Conservation (phyloP, 768 basidiomycete species). For the Suillus luteus region DNA sequence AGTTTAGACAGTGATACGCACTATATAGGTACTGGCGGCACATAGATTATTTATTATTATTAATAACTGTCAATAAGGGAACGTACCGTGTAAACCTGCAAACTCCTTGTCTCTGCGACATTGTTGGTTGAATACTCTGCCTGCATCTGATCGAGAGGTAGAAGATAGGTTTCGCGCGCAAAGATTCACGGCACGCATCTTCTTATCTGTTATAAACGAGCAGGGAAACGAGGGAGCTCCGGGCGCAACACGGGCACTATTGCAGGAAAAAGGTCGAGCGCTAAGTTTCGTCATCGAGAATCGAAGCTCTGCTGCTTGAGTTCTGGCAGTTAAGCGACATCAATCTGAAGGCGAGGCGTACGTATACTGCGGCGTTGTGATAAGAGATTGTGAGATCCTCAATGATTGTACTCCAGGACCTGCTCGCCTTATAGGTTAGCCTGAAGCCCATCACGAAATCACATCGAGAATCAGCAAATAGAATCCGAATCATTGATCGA, state of each 20-base stretch:
- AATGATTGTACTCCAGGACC: background rate
- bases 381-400: background rate
- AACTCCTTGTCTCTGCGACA: background rate
- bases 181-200: background rate
- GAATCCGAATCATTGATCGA: background rate
- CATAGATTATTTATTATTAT: background rate
- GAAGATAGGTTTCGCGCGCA: background rate
- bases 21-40: background rate
- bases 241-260: background rate
- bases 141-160: background rate
- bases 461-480: background rate
- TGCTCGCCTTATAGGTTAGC: background rate
- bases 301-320: background rate
- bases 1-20: background rate
- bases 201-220: background rate
- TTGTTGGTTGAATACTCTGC: background rate
- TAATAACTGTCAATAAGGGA: background rate
- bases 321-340: background rate
- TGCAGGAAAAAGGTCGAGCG: background rate
- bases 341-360: background rate
- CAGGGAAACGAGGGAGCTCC: background rate
- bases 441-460: background rate
- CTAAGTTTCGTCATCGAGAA: background rate
- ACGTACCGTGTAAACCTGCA: background rate
- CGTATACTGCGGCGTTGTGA: background rate